A percentile compares a stretch with the other conserved stretches of the same genome.
These are phyloP conservation scores for Forsythia viridissima DNA, from an alignment of 257 asterid genomes.

Conservation along the genomic window DNA sequence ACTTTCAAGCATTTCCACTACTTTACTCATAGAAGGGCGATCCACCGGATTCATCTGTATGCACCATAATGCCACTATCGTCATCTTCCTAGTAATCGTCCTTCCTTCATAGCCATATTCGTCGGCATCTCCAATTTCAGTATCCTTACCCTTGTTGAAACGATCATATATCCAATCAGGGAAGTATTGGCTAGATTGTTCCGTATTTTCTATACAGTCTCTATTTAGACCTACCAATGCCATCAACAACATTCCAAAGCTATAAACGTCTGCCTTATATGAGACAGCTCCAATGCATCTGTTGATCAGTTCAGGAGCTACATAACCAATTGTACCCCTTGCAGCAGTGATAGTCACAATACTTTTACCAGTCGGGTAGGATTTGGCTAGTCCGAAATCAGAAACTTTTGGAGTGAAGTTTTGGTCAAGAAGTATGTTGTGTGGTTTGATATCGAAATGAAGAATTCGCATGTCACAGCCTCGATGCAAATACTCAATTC, in stretches of 20 bases:
- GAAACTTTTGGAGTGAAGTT: slow-evolving; percentile 30
- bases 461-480: slow-evolving; percentile 29
- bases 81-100: slow-evolving; percentile 12
- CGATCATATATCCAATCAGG: slow-evolving; percentile 29
- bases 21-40: slow-evolving; percentile 41
- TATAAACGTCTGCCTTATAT: slow-evolving; percentile 28
- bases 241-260: slow-evolving; percentile 32
- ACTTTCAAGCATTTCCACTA: slow-evolving; percentile 39
- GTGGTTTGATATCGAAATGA: slow-evolving; percentile 38
- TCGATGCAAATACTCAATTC: slow-evolving; percentile 30
- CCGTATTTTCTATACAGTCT: background rate
- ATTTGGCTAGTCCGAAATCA: slow-evolving; percentile 35
- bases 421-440: slow-evolving; percentile 30
- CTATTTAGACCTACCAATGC: slow-evolving; percentile 25
- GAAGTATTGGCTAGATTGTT: slow-evolving; percentile 25
- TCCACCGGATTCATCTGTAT: slow-evolving; percentile 27
- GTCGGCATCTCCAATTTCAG: slow-evolving; percentile 17
- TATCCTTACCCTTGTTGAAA: slow-evolving; percentile 18
- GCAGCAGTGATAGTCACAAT: slow-evolving; percentile 28
- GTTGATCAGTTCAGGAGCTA: slow-evolving; percentile 33
- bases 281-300: slow-evolving; percentile 28
- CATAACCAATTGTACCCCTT: slow-evolving; percentile 35
- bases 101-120: background rate
- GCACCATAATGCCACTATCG: slow-evolving; percentile 33
- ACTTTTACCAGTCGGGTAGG: slow-evolving; percentile 13